Evolutionary conservation across 202 grass and related monocot species (phyloP).

Genomic region (Cymbopogon flexuosus): DNA sequence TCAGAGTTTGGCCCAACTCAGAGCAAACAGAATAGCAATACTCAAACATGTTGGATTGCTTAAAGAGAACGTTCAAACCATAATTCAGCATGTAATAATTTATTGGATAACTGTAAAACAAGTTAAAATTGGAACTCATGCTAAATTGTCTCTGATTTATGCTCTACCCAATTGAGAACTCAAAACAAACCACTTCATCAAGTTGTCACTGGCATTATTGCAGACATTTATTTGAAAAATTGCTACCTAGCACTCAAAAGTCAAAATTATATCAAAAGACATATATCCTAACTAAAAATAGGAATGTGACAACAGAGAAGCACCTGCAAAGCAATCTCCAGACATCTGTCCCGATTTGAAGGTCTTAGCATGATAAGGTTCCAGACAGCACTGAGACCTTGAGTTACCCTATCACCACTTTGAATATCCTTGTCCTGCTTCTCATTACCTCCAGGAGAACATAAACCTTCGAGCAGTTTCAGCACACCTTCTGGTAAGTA

Average conservation of each 20-base stretch:
- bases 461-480: slow-evolving; percentile 80
- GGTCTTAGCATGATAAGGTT: slow-evolving; percentile 89
- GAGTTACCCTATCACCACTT: slow-evolving; percentile 80
- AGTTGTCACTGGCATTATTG: background rate
- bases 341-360: slow-evolving; percentile 66
- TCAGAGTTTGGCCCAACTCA: background rate
- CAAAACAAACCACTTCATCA: background rate
- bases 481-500: slow-evolving; percentile 76
- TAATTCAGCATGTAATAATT: slow-evolving; percentile 5
- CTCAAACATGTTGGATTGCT: background rate
- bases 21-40: slow-evolving; percentile 11
- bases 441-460: slow-evolving; percentile 70
- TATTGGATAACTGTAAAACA: background rate
- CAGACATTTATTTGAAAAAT: background rate
- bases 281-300: slow-evolving; percentile 1
- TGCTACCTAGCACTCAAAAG: background rate
- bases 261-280: slow-evolving; percentile 11
- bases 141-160: background rate
- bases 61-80: background rate
- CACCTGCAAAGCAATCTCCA: slow-evolving; percentile 94
- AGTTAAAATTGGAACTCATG: background rate
- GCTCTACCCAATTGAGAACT: slow-evolving; percentile 7
- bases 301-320: slow-evolving; percentile 12
- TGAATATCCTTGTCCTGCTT: slow-evolving; percentile 74
- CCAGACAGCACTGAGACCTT: slow-evolving; percentile 96